Percentiles rank a stretch among this genome's conserved stretches.
These are phyloP conservation scores for Xylaria hypoxylon DNA, from an alignment of 2,329 filamentous ascomycete genomes.

Conservation along the genomic window DNA sequence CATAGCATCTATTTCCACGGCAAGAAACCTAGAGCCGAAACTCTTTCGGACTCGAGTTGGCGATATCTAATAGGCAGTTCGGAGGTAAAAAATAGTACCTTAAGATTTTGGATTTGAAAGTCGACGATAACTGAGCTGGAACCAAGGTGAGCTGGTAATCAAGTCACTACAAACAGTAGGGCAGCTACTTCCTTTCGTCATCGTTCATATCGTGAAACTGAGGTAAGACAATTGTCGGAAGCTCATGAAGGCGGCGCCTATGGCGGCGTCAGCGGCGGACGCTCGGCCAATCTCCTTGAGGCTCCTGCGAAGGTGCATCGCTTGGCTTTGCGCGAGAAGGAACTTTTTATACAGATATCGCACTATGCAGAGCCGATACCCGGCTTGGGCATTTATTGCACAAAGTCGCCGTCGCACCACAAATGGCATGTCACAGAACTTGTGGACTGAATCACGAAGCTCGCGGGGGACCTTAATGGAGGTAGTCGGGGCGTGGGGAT, in stretches of 20 bases:
- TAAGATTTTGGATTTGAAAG: conserved; percentile 3
- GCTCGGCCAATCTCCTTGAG: conserved; percentile 44
- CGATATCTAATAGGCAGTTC: background rate
- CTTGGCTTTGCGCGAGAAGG: conserved; percentile 43
- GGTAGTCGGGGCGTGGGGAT: conserved; percentile 44
- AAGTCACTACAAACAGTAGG: conserved; percentile 30
- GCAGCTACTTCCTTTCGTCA: conserved; percentile 40
- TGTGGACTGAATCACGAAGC: conserved; percentile 41
- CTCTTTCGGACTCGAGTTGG: background rate
- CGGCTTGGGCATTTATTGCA: background rate
- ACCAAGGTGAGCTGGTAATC: conserved; percentile 2
- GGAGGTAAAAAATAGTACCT: background rate
- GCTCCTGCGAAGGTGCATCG: conserved; percentile 44
- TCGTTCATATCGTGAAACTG: conserved; percentile 43
- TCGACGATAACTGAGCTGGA: background rate
- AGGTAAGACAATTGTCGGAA: conserved; percentile 42
- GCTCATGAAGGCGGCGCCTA: conserved; percentile 46
- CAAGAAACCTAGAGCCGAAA: background rate
- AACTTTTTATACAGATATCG: background rate
- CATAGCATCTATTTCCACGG: background rate
- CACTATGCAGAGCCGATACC: conserved; percentile 12
- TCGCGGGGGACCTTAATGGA: conserved; percentile 45
- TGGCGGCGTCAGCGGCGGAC: conserved; percentile 41
- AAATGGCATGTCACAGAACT: conserved; percentile 43
- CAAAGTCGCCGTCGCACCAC: conserved; percentile 40